Conservation (phyloP, 495 filamentous ascomycete species). For the Lentithecium fluviatile region DNA sequence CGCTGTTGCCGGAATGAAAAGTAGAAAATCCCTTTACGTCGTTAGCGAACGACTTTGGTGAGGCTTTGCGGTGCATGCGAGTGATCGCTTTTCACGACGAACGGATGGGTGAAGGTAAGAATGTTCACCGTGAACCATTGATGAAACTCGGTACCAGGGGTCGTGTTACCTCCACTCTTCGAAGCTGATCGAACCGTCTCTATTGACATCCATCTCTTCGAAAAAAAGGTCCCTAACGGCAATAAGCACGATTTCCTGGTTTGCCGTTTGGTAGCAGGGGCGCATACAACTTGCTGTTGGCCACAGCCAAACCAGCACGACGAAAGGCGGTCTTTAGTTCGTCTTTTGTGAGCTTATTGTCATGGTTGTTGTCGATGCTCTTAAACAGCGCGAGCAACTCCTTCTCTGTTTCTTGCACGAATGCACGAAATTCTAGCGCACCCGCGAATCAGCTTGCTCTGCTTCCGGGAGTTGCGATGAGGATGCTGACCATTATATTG, state of each 20-base stretch:
- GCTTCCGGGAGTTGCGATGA: not conserved
- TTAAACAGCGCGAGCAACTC: slow-evolving; percentile 79
- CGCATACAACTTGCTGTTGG: slow-evolving; percentile 60
- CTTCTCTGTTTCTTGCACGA: slow-evolving; percentile 81
- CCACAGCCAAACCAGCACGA: slow-evolving; percentile 73
- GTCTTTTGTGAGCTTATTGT: slow-evolving; percentile 82
- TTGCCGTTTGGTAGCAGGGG: too few species aligned
- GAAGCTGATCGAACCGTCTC: slow-evolving; percentile 85
- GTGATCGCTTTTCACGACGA: not conserved
- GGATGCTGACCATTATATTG: slow-evolving; percentile 71
- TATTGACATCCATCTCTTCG: slow-evolving; percentile 80
- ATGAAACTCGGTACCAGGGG: too few species aligned
- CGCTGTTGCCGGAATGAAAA: slow-evolving; percentile 80
- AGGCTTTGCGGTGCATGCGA: not conserved
- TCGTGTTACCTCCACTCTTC: slow-evolving; percentile 88
- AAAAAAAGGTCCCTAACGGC: slow-evolving; percentile 67
- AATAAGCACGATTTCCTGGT: too few species aligned
- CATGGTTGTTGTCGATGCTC: slow-evolving; percentile 79
- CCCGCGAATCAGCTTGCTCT: not conserved
- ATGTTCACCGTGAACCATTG: not conserved
- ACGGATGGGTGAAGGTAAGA: not conserved
- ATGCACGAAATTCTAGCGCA: slow-evolving; percentile 74
- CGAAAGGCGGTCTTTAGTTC: slow-evolving; percentile 79
- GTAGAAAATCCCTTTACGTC: slow-evolving; percentile 76
- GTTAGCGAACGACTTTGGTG: slow-evolving; percentile 13